These are phyloP conservation scores for Schizophyllum amplum DNA, from an alignment of 1,284 basidiomycete genomes.

Conservation along the genomic window DNA sequence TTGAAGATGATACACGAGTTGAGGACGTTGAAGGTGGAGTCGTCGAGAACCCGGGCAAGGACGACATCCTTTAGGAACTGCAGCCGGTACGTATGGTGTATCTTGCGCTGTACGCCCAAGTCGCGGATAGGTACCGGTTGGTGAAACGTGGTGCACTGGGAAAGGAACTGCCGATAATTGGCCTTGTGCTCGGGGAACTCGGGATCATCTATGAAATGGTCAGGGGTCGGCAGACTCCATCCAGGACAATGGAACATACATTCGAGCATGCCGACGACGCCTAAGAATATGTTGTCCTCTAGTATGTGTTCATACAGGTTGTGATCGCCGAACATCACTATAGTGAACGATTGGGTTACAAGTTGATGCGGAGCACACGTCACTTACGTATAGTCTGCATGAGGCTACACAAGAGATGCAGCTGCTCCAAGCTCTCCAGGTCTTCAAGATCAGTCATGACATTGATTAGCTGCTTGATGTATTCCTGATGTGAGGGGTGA, in stretches of 20 bases:
- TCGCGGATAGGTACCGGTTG: slow-evolving; percentile 82
- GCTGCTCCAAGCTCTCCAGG: slow-evolving; percentile 79
- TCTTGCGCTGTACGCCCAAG: slow-evolving; percentile 69
- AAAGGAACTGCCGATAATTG: slow-evolving; percentile 90
- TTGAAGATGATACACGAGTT: slow-evolving; percentile 98
- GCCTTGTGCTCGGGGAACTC: slow-evolving; percentile 95
- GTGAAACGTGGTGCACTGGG: slow-evolving; percentile 75
- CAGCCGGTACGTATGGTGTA: slow-evolving; percentile 94
- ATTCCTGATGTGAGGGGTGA: slow-evolving; percentile 47
- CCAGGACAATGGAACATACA: slow-evolving; percentile 47
- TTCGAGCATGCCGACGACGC: slow-evolving; percentile 94
- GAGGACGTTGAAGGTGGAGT: slow-evolving; percentile 94
- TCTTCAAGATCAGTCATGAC: slow-evolving; percentile 89
- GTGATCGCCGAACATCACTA: slow-evolving; percentile 95
- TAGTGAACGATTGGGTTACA: slow-evolving; percentile 8
- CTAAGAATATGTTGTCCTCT: slow-evolving; percentile 88
- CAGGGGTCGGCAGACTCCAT: slow-evolving; percentile 3
- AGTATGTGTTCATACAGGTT: slow-evolving; percentile 92
- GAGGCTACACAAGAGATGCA: slow-evolving; percentile 86
- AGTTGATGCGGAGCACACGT: slow-evolving; percentile 1
- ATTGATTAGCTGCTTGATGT: slow-evolving; percentile 80
- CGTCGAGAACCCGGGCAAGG: slow-evolving; percentile 88
- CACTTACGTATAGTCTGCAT: slow-evolving; percentile 92
- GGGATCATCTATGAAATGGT: slow-evolving; percentile 70
- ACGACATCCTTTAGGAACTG: slow-evolving; percentile 98